Percentiles rank a stretch among this genome's conserved stretches.
Conservation (phyloP, 495 filamentous ascomycete species). For the Xylona heveae region DNA sequence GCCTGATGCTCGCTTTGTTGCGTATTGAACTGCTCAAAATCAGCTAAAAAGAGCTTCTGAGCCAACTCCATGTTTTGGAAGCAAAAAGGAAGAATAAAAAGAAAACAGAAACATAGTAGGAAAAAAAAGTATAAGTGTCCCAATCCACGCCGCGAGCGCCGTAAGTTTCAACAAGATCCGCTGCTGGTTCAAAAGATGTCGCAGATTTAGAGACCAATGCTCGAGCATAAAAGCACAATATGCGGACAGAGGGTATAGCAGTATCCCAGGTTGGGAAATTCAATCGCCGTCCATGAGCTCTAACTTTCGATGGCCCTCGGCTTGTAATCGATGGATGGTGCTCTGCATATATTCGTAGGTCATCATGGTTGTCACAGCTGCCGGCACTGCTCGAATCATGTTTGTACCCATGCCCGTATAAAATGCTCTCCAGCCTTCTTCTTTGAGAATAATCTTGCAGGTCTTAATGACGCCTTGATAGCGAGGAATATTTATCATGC, state of each 20-base stretch:
- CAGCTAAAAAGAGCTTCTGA: constrained; percentile 15
- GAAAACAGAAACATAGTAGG: constrained; percentile 7
- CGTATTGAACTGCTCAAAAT: not conserved
- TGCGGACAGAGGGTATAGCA: not conserved
- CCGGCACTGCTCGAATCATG: constrained; percentile 84
- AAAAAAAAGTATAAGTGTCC: constrained; percentile 4
- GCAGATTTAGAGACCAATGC: not conserved
- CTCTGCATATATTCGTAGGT: constrained; percentile 82
- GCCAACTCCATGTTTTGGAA: too few species aligned
- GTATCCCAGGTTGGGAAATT: not conserved
- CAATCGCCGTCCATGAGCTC: constrained; percentile 4
- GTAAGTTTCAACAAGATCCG: constrained; percentile 8
- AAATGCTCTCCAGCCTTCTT: constrained; percentile 93
- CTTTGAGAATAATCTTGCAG: constrained; percentile 57
- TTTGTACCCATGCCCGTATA: constrained; percentile 98
- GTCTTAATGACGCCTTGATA: constrained; percentile 72
- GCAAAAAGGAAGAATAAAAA: constrained; percentile 5
- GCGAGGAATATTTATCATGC: constrained; percentile 35
- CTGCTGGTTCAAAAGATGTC: constrained; percentile 6
- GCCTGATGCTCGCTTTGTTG: not conserved
- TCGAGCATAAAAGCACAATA: not conserved
- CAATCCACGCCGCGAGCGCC: constrained; percentile 4
- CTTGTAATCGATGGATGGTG: constrained; percentile 24
- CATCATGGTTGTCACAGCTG: constrained; percentile 90
- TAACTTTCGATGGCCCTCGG: constrained; percentile 23